Conservation (phyloP, 768 basidiomycete species). For the Suillus bovinus region DNA sequence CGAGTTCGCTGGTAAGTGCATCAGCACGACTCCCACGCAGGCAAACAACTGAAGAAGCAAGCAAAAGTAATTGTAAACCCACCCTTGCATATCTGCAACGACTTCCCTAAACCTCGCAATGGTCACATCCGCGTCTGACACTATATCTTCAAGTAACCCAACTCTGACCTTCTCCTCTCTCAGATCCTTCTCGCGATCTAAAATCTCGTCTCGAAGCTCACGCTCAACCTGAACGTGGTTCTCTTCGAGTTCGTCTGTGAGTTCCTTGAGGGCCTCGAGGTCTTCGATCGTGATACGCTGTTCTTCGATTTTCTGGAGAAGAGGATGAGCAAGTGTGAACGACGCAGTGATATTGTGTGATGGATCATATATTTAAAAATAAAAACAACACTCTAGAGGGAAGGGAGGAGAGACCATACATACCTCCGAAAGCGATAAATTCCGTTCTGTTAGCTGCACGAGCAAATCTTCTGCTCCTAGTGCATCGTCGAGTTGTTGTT, state of each 20-base stretch:
- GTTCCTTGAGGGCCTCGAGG: slow-evolving; percentile 91
- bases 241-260: slow-evolving; percentile 96
- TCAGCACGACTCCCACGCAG: not conserved
- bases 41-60: slow-evolving; percentile 15
- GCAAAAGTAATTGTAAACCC: slow-evolving; percentile 13
- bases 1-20: slow-evolving; percentile 68
- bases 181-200: slow-evolving; percentile 4
- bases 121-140: slow-evolving; percentile 85
- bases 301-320: slow-evolving; percentile 88
- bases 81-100: slow-evolving; percentile 83
- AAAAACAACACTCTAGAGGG: not conserved
- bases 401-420: slow-evolving; percentile 9
- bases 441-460: slow-evolving; percentile 92
- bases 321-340: not conserved
- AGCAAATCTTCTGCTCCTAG: slow-evolving; percentile 96
- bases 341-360: not conserved
- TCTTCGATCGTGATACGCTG: slow-evolving; percentile 97
- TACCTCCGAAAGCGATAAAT: slow-evolving; percentile 89
- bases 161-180: slow-evolving; percentile 4
- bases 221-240: slow-evolving; percentile 95
- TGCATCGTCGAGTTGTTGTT: slow-evolving; percentile 92
- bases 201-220: slow-evolving; percentile 81
- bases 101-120: slow-evolving; percentile 93
- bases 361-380: not conserved
- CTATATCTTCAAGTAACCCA: slow-evolving; percentile 63